phyloP scores from a whole-genome alignment of 306 rosid species.

The Fragaria nilgerrensis region DNA sequence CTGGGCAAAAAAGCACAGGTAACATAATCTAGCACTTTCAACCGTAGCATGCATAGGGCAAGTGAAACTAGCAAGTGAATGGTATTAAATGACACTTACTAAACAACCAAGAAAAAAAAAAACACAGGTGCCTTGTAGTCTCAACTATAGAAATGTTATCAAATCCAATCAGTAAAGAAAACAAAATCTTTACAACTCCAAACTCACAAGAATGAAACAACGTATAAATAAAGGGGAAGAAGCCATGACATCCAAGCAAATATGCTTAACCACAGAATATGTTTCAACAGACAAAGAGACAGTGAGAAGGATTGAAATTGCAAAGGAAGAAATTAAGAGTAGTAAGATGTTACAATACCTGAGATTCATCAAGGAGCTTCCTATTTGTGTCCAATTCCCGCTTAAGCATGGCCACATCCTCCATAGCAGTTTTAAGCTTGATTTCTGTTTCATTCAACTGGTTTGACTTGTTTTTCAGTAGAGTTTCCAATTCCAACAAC shows the following conservation, averaged over 20 bases:
- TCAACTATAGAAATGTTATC: background rate
- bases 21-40: conserved; percentile 3
- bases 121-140: background rate
- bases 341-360: conserved; percentile 44
- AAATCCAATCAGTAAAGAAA: background rate
- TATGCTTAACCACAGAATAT: background rate
- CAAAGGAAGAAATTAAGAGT: background rate
- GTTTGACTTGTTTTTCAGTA: conserved; percentile 62
- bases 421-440: conserved; percentile 61
- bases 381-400: conserved; percentile 74
- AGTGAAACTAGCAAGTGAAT: background rate
- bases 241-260: background rate
- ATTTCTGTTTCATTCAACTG: conserved; percentile 62
- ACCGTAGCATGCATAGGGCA: background rate
- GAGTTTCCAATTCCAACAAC: conserved; percentile 63
- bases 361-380: conserved; percentile 94
- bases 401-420: conserved; percentile 63
- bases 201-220: background rate
- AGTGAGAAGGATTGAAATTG: background rate
- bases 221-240: background rate
- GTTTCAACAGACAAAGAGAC: conserved; percentile 1
- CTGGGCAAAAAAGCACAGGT: background rate
- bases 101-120: background rate
- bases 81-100: background rate
- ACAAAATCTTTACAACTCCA: background rate